Percentiles rank a stretch among this genome's conserved stretches.
phyloP scores from a whole-genome alignment of 352 stramenopile genomes.

The Phytopythium boreale region DNA sequence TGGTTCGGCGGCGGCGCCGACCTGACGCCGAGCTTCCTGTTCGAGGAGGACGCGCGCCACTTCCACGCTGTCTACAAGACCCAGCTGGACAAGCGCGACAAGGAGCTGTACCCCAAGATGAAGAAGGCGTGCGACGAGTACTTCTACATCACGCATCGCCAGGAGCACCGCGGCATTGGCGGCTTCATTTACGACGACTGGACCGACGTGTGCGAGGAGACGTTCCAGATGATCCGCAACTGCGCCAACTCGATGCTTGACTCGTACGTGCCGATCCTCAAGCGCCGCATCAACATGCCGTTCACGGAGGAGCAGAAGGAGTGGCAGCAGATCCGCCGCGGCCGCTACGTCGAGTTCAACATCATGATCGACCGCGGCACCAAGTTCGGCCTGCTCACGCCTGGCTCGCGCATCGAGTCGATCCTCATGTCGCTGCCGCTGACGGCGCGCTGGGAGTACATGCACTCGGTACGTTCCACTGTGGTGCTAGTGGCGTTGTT shows the following conservation, averaged over 20 bases:
- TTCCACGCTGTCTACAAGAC: conserved; percentile 98
- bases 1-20: conserved; percentile 97
- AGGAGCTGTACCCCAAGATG: conserved; percentile 93
- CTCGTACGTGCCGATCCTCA: conserved; percentile 96
- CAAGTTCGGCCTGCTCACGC: conserved; percentile 97
- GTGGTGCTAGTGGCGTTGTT: too few relatives aligned
- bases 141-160: conserved; percentile 96
- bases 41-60: conserved; percentile 95
- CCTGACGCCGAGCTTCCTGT: conserved; percentile 96
- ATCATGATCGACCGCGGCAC: conserved; percentile 99
- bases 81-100: conserved; percentile 91
- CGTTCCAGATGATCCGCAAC: conserved; percentile 75
- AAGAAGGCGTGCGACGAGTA: conserved; percentile 98
- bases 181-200: conserved; percentile 99
- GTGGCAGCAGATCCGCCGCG: conserved; percentile 97
- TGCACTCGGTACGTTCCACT: conserved; percentile 40
- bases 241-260: conserved; percentile 85
- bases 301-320: conserved; percentile 96
- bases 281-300: conserved; percentile 93
- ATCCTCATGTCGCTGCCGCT: conserved; percentile 99
- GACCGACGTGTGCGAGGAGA: conserved; percentile 91
- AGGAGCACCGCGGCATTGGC: conserved; percentile 94
- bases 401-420: conserved; percentile 95
- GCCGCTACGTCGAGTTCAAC: conserved; percentile 99
- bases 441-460: conserved; percentile 98